Base-by-base conservation (phyloP, 1,284 basidiomycete genomes). In the Neonothopanus nambi region DNA sequence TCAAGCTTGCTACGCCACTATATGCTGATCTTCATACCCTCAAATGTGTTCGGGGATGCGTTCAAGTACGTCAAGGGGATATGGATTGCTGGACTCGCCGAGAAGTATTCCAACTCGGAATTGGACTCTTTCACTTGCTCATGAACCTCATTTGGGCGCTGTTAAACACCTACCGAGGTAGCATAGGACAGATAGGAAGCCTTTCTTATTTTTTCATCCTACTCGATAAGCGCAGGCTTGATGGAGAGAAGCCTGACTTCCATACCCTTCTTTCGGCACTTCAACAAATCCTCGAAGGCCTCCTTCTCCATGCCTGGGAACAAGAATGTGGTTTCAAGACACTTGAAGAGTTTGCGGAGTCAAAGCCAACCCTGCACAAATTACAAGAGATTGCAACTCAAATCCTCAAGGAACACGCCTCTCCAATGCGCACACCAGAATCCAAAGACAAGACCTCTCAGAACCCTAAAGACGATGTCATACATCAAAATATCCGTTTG, bases 121-220 rank as follows among this genome's bases (percentile, higher is more conserved):
- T 63, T 24, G 65, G 65, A 0, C 40, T 67, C 0, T 70, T 70
- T 46, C 66, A 71, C 57, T 42, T 65, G 9, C 44, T 52, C 13
- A 55, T 72, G 48, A 72, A 72, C 38, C 49, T 69, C 4, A 58
- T 42, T 20, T 70, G 63, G 61, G 57, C 41, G 1, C 21, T 64
- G 3, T 44, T 58, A 0, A 45, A 57, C 21, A 48, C 42, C 12
- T 59, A 66, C 52, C 41, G 55, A 2, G 61, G 60, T 1, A 51
- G 38, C 1, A 24, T 53, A 1, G 35, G 46, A 12, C 47, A 59
- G 2, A 3, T 36, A 0, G 63, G 63, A 0, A 62, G 57, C 23
- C 57, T 66, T 3, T 28, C 53, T 0, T 61, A 53, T n/a, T 66
- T 61, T 28, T 64, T 63, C 21, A 13, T 43, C 0, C n/a, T 62